Base-by-base conservation (phyloP, 441 rosid genomes). In the Populus hybrid region DNA sequence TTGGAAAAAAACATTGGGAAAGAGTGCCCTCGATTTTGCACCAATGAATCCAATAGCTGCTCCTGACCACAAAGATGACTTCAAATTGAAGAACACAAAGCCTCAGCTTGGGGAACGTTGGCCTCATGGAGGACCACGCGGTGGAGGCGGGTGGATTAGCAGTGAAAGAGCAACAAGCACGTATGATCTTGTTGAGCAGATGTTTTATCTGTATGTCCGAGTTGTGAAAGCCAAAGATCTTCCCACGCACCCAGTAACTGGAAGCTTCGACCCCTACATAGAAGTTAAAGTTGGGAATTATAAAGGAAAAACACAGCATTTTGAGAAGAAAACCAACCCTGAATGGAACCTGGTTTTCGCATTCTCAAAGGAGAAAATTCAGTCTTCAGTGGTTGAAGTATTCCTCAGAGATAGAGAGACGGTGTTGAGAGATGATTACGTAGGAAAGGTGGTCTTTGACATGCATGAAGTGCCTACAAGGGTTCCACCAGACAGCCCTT, bases 261-360 rank as follows among this genome's bases (percentile, higher is more conserved):
- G 99, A 70, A 86, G 90, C 75, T 90, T 93, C 29, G 98, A 96
- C 66, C 99, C 99, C 16, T 94, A 93, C 42, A 90, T 94, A 20
- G 96, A 96, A 88, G 98, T 93, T 45, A 94, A 84, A 83, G 90
- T 96, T 0, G 99, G 99, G 35, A 96, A 96, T 87, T 96, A 96
- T 79, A 96, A 82, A 78, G 98, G 99, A 75, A 64, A 45, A 73
- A 96, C 98, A 3, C 87, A 87, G 83, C 97, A 93, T 83, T 96
- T 94, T 6, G 97, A 96, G 91, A 93, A 94, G 91, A 94, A 90
- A 82, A 81, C 90, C 7, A 94, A 93, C 69, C 99, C 99, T 0
- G 98, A 93, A 83, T 95, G 98, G 98, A 90, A 90, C 71, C 97
- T 90, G 76, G 93, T 89, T 3, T 95, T 95, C 63, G 98, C 99